Percentiles rank a stretch among this genome's conserved stretches.
phyloP scores from a whole-genome alignment of 345 rosid genomes.

The Citrus inodora region DNA sequence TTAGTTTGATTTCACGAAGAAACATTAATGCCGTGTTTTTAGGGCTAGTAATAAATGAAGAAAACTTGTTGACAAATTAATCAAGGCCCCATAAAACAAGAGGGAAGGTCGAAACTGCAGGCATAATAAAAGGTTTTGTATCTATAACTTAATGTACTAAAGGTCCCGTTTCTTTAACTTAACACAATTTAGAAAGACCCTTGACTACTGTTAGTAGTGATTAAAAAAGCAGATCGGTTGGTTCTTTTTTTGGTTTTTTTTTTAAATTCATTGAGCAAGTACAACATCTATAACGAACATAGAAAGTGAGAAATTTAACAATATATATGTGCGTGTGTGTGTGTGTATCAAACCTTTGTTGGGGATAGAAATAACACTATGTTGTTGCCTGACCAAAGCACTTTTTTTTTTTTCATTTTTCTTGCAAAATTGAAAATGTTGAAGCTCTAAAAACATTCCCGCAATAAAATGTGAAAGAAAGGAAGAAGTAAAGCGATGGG shows the following conservation, averaged over 20 bases:
- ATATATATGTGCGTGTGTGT: too few species aligned
- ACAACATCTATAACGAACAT: not conserved
- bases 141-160: not conserved
- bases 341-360: not conserved
- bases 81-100: conserved; percentile 4
- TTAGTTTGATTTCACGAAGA: too few species aligned
- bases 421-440: too few species aligned
- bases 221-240: conserved; percentile 10
- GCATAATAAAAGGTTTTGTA: conserved; percentile 1
- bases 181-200: not conserved
- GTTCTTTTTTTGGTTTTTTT: conserved; percentile 4
- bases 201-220: not conserved
- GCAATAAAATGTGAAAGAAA: not conserved
- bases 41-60: not conserved
- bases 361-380: not conserved
- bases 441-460: too few species aligned
- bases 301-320: not conserved
- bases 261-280: not conserved
- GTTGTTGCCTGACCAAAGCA: conserved; percentile 1
- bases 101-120: conserved; percentile 14
- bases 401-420: not conserved
- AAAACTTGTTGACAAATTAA: conserved; percentile 13
- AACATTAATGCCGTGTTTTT: not conserved
- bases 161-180: not conserved
- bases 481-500: not conserved